These are phyloP conservation scores for Boechera stricta DNA, from an alignment of 345 rosid genomes.

Conservation along the genomic window DNA sequence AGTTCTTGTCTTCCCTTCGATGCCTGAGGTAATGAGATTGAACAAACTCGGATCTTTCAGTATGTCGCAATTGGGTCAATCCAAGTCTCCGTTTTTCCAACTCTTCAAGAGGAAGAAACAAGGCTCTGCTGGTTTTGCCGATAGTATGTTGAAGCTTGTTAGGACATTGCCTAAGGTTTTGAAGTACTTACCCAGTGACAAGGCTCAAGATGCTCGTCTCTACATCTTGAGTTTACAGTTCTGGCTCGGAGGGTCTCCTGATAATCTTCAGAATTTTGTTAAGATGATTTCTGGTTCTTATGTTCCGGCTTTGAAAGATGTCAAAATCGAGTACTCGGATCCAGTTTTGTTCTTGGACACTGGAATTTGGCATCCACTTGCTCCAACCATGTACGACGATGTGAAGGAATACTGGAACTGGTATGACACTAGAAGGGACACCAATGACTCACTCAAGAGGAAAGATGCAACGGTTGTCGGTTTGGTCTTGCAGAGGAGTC, in stretches of 20 bases:
- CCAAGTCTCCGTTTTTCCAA: conserved; percentile 92
- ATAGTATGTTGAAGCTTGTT: conserved; percentile 93
- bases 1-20: conserved; percentile 96
- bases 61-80: conserved; percentile 97
- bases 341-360: conserved; percentile 91
- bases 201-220: conserved; percentile 98
- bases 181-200: conserved; percentile 95
- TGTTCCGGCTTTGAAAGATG: conserved; percentile 80
- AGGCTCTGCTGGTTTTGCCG: conserved; percentile 90
- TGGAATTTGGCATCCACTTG: conserved; percentile 98
- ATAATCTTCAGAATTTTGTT: conserved; percentile 89
- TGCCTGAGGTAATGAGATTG: conserved; percentile 99
- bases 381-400: conserved; percentile 94
- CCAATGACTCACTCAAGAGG: conserved; percentile 68
- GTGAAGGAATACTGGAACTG: conserved; percentile 95
- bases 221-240: conserved; percentile 96
- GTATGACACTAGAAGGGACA: conserved; percentile 88
- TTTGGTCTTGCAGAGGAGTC: conserved; percentile 92
- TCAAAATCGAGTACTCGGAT: conserved; percentile 76
- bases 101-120: conserved; percentile 92
- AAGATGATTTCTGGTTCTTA: conserved; percentile 95
- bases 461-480: conserved; percentile 79
- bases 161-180: conserved; percentile 95
- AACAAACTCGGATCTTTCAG: conserved; percentile 96
- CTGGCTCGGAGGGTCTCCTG: conserved; percentile 99